Percentiles rank a stretch among this genome's conserved stretches.
Evolutionary conservation across 106 monocot genomes (phyloP).

Genomic region (Allium cepa): DNA sequence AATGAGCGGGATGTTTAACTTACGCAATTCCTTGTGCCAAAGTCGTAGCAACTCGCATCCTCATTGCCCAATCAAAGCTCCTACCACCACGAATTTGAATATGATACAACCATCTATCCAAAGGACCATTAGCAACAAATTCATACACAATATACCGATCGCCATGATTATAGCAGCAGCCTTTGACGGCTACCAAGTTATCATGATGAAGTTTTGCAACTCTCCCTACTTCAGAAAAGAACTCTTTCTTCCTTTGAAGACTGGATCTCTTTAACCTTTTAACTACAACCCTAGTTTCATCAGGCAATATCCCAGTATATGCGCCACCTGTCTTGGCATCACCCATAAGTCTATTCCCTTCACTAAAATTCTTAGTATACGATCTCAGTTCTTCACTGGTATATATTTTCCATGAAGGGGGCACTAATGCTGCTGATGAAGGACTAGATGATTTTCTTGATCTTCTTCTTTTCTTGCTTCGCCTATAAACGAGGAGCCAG

Average conservation of each 20-base stretch:
- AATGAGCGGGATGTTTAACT: slow-evolving; percentile 14
- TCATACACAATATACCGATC: slow-evolving; percentile 89
- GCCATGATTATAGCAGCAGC: slow-evolving; percentile 96
- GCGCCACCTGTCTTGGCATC: slow-evolving; percentile 97
- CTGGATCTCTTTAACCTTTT: slow-evolving; percentile 82
- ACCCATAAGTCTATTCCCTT: slow-evolving; percentile 86
- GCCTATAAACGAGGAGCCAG: slow-evolving; percentile 81
- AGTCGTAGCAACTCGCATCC: slow-evolving; percentile 93
- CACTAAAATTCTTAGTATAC: slow-evolving; percentile 97
- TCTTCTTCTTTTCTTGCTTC: slow-evolving; percentile 80
- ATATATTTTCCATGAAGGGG: slow-evolving; percentile 89
- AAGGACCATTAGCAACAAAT: slow-evolving; percentile 90
- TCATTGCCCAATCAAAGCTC: slow-evolving; percentile 87
- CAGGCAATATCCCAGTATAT: slow-evolving; percentile 67
- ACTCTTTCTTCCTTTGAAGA: slow-evolving; percentile 96
- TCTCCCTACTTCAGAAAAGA: slow-evolving; percentile 86
- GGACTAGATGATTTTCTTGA: slow-evolving; percentile 69
- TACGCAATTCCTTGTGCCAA: slow-evolving; percentile 99
- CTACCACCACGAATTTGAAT: slow-evolving; percentile 67
- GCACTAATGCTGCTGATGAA: slow-evolving; percentile 60
- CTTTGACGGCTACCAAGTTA: slow-evolving; percentile 87
- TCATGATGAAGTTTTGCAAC: slow-evolving; percentile 89
- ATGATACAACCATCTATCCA: slow-evolving; percentile 92
- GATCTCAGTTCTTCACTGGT: slow-evolving; percentile 73
- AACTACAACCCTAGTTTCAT: slow-evolving; percentile 77